Evolutionary conservation across 2,329 filamentous ascomycete genomes (phyloP).

Genomic region (Apiospora kogelbergensis): DNA sequence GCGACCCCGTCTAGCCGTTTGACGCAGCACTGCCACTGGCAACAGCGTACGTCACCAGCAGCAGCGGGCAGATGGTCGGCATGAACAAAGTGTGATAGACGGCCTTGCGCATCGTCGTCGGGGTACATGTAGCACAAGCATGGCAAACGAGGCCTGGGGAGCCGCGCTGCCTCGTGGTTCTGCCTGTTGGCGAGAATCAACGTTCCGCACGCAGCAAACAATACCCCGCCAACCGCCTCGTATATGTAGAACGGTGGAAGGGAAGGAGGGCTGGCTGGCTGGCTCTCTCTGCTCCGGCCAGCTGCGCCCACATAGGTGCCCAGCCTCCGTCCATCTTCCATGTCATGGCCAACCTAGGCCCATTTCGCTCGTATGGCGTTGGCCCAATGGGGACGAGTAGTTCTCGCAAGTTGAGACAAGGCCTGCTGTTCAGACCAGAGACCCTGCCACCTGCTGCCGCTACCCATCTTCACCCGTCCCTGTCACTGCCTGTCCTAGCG

Average conservation of each 20-base stretch:
- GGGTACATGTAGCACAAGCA: not conserved
- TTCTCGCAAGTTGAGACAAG: not conserved
- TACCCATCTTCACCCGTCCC: not conserved
- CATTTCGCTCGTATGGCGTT: not conserved
- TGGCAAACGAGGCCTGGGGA: not conserved
- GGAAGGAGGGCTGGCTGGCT: too few species aligned
- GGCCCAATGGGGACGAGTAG: not conserved
- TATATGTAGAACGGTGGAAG: too few species aligned
- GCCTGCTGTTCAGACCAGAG: not conserved
- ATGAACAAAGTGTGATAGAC: not conserved
- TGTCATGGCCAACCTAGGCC: not conserved
- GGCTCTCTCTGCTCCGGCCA: too few species aligned
- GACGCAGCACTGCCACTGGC: not conserved
- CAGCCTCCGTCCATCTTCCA: not conserved
- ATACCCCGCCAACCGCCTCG: not conserved
- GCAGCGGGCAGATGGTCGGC: too few species aligned
- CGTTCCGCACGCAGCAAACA: not conserved
- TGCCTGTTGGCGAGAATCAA: too few species aligned
- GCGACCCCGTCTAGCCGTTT: not conserved
- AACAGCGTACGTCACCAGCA: not conserved
- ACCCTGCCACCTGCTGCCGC: not conserved
- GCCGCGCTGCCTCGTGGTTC: not conserved
- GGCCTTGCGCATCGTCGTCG: not conserved
- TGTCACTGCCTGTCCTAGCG: constrained; percentile 1
- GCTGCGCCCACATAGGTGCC: not conserved